Base-by-base conservation (phyloP, 768 basidiomycete species). In the Boletellus sp. region DNA sequence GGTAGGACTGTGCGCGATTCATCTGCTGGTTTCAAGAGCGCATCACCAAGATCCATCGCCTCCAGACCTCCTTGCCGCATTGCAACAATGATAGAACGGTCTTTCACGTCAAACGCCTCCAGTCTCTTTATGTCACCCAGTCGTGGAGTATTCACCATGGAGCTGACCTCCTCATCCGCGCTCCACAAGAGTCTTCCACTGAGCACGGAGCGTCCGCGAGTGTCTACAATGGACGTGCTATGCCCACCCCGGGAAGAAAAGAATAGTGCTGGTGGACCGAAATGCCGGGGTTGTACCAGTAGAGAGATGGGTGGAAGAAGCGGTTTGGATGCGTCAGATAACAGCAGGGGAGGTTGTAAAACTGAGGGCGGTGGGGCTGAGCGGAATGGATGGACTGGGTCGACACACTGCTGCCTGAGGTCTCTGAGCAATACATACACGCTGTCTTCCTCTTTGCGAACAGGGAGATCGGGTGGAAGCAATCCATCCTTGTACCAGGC, bases 211-310 rank as follows among this genome's bases (percentile, higher is more conserved):
- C 88, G 73, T 36, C 90, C 90, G 17, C 89, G 80, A n/a, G 84
- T 80, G 62, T 93, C 90, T 16, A 93, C 90, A 45, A 93, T 89
- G 5, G 87, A 76, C 0, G 90, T 93, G 59, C 90, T 93, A 60
- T 91, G 89, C 1, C 90, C 90, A 19, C 90, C 90, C n/a, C 90
- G 83, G 10, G 89, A 87, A 10, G 90, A 90, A 66, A 79, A 93
- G 70, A 93, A 93, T 16, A 93, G 67, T 1, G 90, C 87, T 5
- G 90, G 90, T 20, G 90, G 90, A 0, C 90, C 90, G 58, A 90
- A 93, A 63, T 90, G 89, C 34, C 75, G 78, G 9, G 90, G 85
- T 57, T 93, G 90, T 13, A 82, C 62, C 17, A 93, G 73, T 6
- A 93, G 74, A 16, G 90, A 92, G 45, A 90, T 84, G 0, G 89